Percentiles rank a stretch among this genome's conserved stretches.
These are phyloP conservation scores for Fomitopsis betulina DNA, from an alignment of 1,284 basidiomycete species.

Conservation along the genomic window DNA sequence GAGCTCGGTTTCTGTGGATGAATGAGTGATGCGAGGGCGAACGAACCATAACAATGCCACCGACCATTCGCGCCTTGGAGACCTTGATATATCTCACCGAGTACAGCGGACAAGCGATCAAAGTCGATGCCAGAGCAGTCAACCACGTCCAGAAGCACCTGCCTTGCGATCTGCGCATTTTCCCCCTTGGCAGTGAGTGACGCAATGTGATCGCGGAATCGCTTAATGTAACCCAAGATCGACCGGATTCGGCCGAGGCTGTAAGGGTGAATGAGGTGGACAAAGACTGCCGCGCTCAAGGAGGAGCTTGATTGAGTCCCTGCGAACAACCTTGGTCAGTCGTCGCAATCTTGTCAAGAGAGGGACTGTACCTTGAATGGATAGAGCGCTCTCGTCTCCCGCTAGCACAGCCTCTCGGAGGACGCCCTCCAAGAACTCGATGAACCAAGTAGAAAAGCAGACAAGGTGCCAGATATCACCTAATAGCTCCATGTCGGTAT, in stretches of 20 bases:
- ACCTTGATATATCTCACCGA: slow-evolving; percentile 35
- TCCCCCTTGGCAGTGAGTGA: slow-evolving; percentile 50
- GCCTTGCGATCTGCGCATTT: slow-evolving; percentile 57
- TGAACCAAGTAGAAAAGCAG: slow-evolving; percentile 52
- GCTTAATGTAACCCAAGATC: slow-evolving; percentile 50
- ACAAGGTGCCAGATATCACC: slow-evolving; percentile 69
- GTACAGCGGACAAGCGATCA: slow-evolving; percentile 39
- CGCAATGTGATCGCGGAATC: slow-evolving; percentile 48
- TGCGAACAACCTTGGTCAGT: neutral
- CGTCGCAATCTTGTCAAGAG: neutral
- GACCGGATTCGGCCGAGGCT: slow-evolving; percentile 44
- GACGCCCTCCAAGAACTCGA: slow-evolving; percentile 56
- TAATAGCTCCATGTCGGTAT: slow-evolving; percentile 21
- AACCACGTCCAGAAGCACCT: slow-evolving; percentile 55
- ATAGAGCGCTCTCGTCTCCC: slow-evolving; percentile 14
- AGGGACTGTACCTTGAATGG: neutral
- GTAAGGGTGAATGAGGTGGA: slow-evolving; percentile 60
- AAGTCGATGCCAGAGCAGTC: slow-evolving; percentile 61
- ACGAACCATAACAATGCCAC: neutral
- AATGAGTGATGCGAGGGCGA: neutral
- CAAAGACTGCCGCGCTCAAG: slow-evolving; percentile 33
- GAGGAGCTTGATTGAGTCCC: neutral
- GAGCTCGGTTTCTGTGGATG: slow-evolving; percentile 40
- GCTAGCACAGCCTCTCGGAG: slow-evolving; percentile 58
- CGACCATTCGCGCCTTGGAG: slow-evolving; percentile 21